These are phyloP conservation scores for Protea cynaroides DNA, from an alignment of 164 flowering plant species.

Conservation along the genomic window DNA sequence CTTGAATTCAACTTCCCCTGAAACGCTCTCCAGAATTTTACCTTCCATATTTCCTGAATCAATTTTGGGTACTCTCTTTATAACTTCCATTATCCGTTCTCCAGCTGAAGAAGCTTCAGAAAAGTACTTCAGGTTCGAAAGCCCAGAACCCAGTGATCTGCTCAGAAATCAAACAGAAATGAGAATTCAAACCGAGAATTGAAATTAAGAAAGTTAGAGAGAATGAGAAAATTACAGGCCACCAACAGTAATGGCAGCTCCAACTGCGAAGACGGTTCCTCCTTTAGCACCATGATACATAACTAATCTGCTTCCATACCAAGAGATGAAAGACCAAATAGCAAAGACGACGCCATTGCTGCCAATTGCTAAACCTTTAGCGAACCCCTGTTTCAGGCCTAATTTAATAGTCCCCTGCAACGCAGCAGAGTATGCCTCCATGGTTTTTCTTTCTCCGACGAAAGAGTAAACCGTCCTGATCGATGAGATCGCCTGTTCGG, in stretches of 20 bases:
- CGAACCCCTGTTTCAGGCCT: slow-evolving; percentile 69
- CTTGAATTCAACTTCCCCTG: slow-evolving; percentile 65
- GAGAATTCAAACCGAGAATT: neutral
- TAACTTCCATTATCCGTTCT: slow-evolving; percentile 63
- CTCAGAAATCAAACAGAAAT: neutral
- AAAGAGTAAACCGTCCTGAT: slow-evolving; percentile 84
- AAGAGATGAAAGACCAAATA: slow-evolving; percentile 76
- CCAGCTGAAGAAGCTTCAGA: slow-evolving; percentile 69
- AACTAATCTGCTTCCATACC: slow-evolving; percentile 69
- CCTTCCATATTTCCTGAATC: slow-evolving; percentile 74
- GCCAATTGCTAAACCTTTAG: slow-evolving; percentile 84
- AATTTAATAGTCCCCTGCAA: slow-evolving; percentile 56
- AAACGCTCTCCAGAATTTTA: slow-evolving; percentile 31
- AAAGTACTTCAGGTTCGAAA: slow-evolving; percentile 67
- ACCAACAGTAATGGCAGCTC: slow-evolving; percentile 59
- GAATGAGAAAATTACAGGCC: slow-evolving; percentile 52
- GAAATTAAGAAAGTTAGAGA: neutral
- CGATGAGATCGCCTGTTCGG: slow-evolving; percentile 76
- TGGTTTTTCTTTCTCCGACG: slow-evolving; percentile 64
- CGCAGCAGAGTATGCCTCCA: slow-evolving; percentile 48
- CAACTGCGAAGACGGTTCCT: slow-evolving; percentile 74
- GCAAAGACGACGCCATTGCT: slow-evolving; percentile 68
- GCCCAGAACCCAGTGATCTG: slow-evolving; percentile 67
- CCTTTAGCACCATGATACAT: slow-evolving; percentile 70
- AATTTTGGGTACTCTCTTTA: slow-evolving; percentile 62